Percentiles rank a stretch among this genome's conserved stretches.
Evolutionary conservation across 495 filamentous ascomycete species (phyloP).

Genomic region (Penicillium ochrochloron): DNA sequence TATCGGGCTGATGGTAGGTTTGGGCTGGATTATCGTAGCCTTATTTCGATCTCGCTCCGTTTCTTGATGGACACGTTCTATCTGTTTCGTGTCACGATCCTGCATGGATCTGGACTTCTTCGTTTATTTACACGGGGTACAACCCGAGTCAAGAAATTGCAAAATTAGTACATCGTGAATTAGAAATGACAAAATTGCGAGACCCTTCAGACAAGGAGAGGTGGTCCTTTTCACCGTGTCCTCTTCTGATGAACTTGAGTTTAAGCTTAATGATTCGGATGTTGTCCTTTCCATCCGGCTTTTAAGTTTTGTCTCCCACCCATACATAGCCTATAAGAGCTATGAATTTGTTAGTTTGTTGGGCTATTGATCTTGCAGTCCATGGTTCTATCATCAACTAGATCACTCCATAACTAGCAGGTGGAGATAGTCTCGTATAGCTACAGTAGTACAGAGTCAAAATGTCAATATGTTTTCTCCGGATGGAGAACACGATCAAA

Average conservation of each 20-base stretch:
- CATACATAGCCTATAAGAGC: neutral
- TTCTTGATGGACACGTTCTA: neutral
- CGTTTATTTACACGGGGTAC: neutral
- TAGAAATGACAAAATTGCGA: no score
- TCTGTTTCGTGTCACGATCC: neutral
- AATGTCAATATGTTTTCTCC: neutral
- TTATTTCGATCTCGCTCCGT: neutral
- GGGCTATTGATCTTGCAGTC: neutral
- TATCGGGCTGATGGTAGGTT: neutral
- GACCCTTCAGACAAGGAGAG: neutral
- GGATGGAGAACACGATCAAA: neutral
- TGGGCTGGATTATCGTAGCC: neutral
- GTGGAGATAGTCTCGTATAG: neutral
- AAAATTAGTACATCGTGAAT: neutral
- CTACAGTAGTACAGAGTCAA: neutral
- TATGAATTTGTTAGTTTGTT: neutral
- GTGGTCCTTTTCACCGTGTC: neutral
- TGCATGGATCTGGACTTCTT: neutral
- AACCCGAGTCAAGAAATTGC: neutral
- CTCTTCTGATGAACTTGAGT: neutral
- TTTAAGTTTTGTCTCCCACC: neutral
- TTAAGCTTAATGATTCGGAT: neutral
- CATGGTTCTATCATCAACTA: neutral
- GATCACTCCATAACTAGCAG: neutral
- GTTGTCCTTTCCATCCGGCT: neutral